These are phyloP conservation scores for Anthracocystis walkeri DNA, from an alignment of 1,284 basidiomycete genomes.

Conservation along the genomic window DNA sequence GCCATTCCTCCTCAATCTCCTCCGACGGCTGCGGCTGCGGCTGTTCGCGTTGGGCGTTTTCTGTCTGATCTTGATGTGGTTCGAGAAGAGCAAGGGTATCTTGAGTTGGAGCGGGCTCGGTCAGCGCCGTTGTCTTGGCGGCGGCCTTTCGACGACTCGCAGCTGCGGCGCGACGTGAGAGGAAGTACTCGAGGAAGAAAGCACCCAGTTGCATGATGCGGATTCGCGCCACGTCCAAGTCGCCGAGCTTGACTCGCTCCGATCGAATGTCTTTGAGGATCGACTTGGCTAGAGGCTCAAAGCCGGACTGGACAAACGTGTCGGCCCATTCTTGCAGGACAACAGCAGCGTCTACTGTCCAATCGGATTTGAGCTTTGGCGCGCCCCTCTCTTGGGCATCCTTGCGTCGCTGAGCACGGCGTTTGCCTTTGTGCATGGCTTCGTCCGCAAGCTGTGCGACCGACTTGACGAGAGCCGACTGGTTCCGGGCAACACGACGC, in stretches of 20 bases:
- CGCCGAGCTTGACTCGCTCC: conserved; percentile 66
- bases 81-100: conserved; percentile 12
- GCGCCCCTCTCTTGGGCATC: conserved; percentile 61
- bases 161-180: conserved; percentile 47
- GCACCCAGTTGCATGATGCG: conserved; percentile 62
- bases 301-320: conserved; percentile 61
- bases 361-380: conserved; percentile 48
- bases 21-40: conserved; percentile 9
- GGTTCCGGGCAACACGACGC: conserved; percentile 56
- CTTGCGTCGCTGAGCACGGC: conserved; percentile 49
- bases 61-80: conserved; percentile 6
- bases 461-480: conserved; percentile 56
- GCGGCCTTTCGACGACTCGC: conserved; percentile 15
- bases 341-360: conserved; percentile 55
- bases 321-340: conserved; percentile 63
- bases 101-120: conserved; percentile 17
- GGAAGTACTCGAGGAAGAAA: conserved; percentile 68
- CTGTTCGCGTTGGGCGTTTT: neutral
- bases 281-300: conserved; percentile 59
- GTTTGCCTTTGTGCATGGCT: conserved; percentile 37
- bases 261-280: conserved; percentile 66
- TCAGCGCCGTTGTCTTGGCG: conserved; percentile 5
- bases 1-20: conserved; percentile 38
- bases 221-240: conserved; percentile 63
- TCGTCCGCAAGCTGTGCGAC: conserved; percentile 60